Evolutionary conservation across 1,139 yeast genomes (phyloP).

Genomic region (Debaryomycetaceae sp.): DNA sequence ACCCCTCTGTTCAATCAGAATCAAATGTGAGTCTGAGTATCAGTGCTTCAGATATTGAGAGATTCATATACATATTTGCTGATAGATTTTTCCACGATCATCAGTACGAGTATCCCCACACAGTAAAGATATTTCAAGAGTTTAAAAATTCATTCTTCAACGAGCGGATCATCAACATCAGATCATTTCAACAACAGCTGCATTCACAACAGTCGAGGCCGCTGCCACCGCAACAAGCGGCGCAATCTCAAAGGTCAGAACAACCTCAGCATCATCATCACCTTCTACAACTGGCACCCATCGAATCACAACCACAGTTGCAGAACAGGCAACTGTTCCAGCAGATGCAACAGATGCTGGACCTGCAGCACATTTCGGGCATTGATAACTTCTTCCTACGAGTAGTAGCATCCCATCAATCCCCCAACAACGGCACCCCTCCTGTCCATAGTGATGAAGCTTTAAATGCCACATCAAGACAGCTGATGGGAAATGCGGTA

Average conservation of each 20-base stretch:
- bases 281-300: conserved; percentile 8
- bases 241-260: conserved; percentile 10
- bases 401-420: conserved; percentile 9
- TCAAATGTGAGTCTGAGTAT: conserved; percentile 13
- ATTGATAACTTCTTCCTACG: conserved; percentile 37
- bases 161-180: conserved; percentile 40
- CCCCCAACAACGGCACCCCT: conserved; percentile 3
- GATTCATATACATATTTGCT: conserved; percentile 47
- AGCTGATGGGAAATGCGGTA: conserved; percentile 2
- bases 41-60: conserved; percentile 44
- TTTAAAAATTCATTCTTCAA: conserved; percentile 50
- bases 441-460: conserved; percentile 2
- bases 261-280: conserved; percentile 12
- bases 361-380: conserved; percentile 18
- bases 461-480: conserved; percentile 5
- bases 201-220: conserved; percentile 13
- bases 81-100: conserved; percentile 46
- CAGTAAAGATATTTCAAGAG: conserved; percentile 47
- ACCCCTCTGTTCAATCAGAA: conserved; percentile 9
- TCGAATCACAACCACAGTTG: conserved; percentile 2
- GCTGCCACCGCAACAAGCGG: conserved; percentile 11
- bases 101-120: conserved; percentile 46
- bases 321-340: conserved; percentile 7
- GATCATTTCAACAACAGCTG: conserved; percentile 25
- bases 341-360: conserved; percentile 3